phyloP scores from a whole-genome alignment of 2,329 filamentous ascomycete species.

The Lasiodiplodia hormozganensis region DNA sequence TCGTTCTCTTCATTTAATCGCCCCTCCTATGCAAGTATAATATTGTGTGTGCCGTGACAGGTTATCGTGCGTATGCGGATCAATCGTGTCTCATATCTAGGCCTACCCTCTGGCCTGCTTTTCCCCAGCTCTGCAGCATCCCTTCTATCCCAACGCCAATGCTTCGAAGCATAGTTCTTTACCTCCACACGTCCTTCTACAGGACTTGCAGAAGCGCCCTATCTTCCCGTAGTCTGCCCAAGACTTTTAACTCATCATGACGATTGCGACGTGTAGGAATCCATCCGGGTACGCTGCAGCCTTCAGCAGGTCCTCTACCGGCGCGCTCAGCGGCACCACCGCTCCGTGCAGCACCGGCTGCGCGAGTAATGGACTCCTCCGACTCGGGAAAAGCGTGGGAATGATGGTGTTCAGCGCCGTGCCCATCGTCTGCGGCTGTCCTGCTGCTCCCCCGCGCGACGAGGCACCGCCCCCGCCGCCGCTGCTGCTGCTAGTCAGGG shows the following conservation, averaged over 20 bases:
- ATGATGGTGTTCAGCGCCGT: slow-evolving; percentile 76
- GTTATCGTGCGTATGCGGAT: background rate
- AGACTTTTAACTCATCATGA: slow-evolving; percentile 64
- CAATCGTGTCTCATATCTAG: background rate
- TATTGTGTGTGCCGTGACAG: background rate
- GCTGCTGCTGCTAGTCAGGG: slow-evolving; percentile 14
- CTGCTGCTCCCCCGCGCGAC: slow-evolving; percentile 47
- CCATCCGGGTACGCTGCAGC: slow-evolving; percentile 90
- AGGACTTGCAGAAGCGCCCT: background rate
- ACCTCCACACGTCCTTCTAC: background rate
- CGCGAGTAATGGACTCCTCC: slow-evolving; percentile 82
- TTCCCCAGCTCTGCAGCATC: background rate
- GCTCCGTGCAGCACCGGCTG: slow-evolving; percentile 86
- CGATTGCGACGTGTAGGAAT: slow-evolving; percentile 83
- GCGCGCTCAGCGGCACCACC: slow-evolving; percentile 78
- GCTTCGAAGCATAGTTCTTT: background rate
- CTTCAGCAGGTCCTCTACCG: slow-evolving; percentile 81
- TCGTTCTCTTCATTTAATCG: background rate
- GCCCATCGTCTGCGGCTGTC: slow-evolving; percentile 69
- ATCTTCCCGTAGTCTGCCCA: background rate
- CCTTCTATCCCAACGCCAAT: background rate
- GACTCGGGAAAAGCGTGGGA: slow-evolving; percentile 85
- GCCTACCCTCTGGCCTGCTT: background rate
- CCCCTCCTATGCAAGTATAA: background rate
- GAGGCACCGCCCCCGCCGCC: slow-evolving; percentile 35